Conservation (phyloP, 352 stramenopile species). For the Globisporangium cylindrosporum region DNA sequence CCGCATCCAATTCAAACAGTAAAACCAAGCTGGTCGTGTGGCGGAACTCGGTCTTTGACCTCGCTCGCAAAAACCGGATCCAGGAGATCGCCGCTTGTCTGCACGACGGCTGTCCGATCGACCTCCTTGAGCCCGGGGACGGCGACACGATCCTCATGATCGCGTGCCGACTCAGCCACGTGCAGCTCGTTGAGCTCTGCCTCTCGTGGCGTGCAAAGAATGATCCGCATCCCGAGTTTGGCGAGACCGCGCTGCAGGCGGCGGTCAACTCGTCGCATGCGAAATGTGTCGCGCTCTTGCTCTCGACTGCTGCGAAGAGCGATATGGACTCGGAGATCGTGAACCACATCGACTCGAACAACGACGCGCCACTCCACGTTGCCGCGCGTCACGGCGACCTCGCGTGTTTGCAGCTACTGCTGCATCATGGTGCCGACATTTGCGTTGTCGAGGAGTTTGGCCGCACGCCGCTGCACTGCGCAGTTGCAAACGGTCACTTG, state of each 20-base stretch:
- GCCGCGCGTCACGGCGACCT: slow-evolving; percentile 68
- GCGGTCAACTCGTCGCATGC: slow-evolving; percentile 61
- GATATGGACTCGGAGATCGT: slow-evolving; percentile 87
- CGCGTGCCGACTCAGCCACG: slow-evolving; percentile 61
- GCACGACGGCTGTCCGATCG: slow-evolving; percentile 66
- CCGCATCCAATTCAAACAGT: slow-evolving; percentile 4
- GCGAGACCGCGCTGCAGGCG: slow-evolving; percentile 76
- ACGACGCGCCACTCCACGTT: slow-evolving; percentile 79
- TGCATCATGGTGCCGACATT: slow-evolving; percentile 80
- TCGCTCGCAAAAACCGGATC: slow-evolving; percentile 38
- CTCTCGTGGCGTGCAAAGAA: slow-evolving; percentile 79
- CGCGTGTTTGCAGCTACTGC: slow-evolving; percentile 62
- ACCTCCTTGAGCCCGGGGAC: slow-evolving; percentile 65
- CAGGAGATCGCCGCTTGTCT: slow-evolving; percentile 48
- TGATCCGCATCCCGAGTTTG: slow-evolving; percentile 83
- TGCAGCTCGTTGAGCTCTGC: slow-evolving; percentile 67
- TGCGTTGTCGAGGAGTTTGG: slow-evolving; percentile 82
- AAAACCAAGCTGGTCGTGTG: slow-evolving; percentile 50
- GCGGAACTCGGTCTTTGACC: slow-evolving; percentile 60
- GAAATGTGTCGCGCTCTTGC: slow-evolving; percentile 56
- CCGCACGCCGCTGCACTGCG: slow-evolving; percentile 76
- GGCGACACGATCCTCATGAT: slow-evolving; percentile 81
- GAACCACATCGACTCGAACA: slow-evolving; percentile 82
- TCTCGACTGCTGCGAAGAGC: slow-evolving; percentile 75
- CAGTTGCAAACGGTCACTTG: slow-evolving; percentile 49